Evolutionary conservation across 306 rosid genomes (phyloP), one percentile per base, ranked within the genome.

Genomic region (Gillenia trifoliata): DNA sequence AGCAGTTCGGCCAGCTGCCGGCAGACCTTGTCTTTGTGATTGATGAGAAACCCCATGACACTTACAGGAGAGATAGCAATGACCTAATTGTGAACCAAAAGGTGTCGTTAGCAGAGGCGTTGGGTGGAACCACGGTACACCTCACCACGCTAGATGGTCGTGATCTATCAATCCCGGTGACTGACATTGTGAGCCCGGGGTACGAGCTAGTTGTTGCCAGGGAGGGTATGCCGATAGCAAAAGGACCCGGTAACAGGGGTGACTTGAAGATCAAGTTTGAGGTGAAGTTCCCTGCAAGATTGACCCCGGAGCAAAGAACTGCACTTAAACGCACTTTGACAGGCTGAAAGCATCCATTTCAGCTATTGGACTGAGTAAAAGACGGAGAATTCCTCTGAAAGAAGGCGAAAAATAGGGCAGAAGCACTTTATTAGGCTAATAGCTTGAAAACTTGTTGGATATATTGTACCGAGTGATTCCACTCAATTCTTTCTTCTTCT

Each of bases 181-280:
- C 77, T 19, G 88, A 89, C 67, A 89, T 92, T 17, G 91, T 92
- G 66, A 92, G 89, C 85, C 96, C 97, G 1, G 92, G 96, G 30
- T 92, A 83, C n/a, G 99, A 94, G 88, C 74, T 89, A 3, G 56
- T 72, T 49, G 84, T 90, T 33, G 64, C 88, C 20, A 82, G 83
- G 64, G 96, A 94, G 74, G 99, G 99, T 40, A 94, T 94, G 99
- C 97, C 97, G 8, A 82, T 90, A 59, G 84, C 86, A 15, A 94
- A 84, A 75, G 96, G 87, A 43, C 90, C 89, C 1, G 91, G 96
- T 16, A 80, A 81, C 52, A 86, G 84, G 65, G 99, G 99, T 64
- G 90, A 92, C 63, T 79, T 92, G 81, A 92, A 79, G 91, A 85
- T 94, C 88, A 90, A 77, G 47, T 92, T 94, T 61, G 96, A 94